These are phyloP conservation scores for Abelmoschus esculentus DNA, from an alignment of 345 rosid species.

Conservation along the genomic window DNA sequence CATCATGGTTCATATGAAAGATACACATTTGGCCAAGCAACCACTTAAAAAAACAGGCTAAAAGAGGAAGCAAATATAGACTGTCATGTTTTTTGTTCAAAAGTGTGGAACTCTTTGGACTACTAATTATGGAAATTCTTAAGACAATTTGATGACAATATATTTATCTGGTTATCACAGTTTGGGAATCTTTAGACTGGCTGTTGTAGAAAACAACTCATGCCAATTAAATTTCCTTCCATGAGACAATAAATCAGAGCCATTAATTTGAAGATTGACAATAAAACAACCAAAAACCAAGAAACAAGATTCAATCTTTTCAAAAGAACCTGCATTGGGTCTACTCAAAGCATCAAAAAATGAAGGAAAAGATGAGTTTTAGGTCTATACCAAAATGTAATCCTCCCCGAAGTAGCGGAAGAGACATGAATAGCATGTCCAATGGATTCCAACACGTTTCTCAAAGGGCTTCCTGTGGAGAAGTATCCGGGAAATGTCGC, in stretches of 20 bases:
- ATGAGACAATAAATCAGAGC: neutral
- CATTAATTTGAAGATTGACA: neutral
- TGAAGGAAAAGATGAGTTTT: neutral
- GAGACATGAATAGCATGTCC: conserved; percentile 73
- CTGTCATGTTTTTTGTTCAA: neutral
- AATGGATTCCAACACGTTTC: conserved; percentile 60
- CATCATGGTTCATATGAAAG: neutral
- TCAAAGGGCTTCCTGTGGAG: conserved; percentile 39
- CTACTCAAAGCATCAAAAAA: neutral
- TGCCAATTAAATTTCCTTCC: neutral
- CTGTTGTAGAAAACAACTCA: neutral
- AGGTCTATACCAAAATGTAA: conserved; percentile 48
- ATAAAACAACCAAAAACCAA: neutral
- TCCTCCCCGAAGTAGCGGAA: conserved; percentile 43
- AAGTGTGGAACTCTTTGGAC: neutral
- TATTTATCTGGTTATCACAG: neutral
- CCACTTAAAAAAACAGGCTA: neutral
- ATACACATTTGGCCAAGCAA: neutral
- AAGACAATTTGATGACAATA: neutral
- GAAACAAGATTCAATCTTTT: neutral
- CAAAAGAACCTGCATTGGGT: neutral
- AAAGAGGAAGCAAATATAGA: neutral
- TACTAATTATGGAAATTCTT: neutral
- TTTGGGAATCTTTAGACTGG: conserved; percentile 8
- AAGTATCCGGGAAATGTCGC: conserved; percentile 39